Evolutionary conservation across 1,284 basidiomycete genomes (phyloP), one percentile per base, ranked within the genome.

Genomic region (Cutaneotrichosporon sp.): DNA sequence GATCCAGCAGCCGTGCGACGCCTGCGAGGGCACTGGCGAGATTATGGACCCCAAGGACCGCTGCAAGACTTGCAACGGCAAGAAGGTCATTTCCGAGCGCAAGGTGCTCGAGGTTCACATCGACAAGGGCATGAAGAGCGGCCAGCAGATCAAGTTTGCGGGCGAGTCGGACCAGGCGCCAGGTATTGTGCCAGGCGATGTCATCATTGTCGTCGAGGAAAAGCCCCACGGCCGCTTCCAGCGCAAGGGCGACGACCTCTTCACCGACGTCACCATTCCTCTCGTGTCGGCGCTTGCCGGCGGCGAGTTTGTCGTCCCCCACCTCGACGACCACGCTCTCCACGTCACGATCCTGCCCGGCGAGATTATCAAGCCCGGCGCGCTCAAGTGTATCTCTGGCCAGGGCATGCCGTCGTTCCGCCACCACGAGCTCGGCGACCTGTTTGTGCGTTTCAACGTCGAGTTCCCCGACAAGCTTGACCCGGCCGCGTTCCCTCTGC

Each of bases 51-150:
- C 80, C 53, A 97, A 94, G 77, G 92, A 98, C 79, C 83, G 87
- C 62, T 99, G 96, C 83, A 84, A 86, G 76, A 78, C 78, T 41
- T 99, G 96, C 82, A 88, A 88, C 74, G 96, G 93, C 63, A 96
- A 96, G 81, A 99, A 98, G 81, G 86, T 90, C 54, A 67, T 87
- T 44, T 85, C 89, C 56, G 96, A 98, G 78, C 90, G 96, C 78
- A 98, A 98, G 80, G 87, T 97, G 62, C 80, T 98, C 67, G 96
- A 99, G 77, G 96, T 98, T 22, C 90, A 97, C 74, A 90, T 99
- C 81, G 96, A 98, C 82, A 97, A 94, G 81, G 96, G 96, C 53
- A 98, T 98, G 96, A 91, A 90, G 79, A 87, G 87, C 53, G 96
- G 96, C 30, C 92, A 97, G 77, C 93, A 91, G 20, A 92, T 99